Percentiles rank a stretch among this genome's conserved stretches.
Evolutionary conservation across 345 rosid species (phyloP).

Genomic region (Jatropha curcas): DNA sequence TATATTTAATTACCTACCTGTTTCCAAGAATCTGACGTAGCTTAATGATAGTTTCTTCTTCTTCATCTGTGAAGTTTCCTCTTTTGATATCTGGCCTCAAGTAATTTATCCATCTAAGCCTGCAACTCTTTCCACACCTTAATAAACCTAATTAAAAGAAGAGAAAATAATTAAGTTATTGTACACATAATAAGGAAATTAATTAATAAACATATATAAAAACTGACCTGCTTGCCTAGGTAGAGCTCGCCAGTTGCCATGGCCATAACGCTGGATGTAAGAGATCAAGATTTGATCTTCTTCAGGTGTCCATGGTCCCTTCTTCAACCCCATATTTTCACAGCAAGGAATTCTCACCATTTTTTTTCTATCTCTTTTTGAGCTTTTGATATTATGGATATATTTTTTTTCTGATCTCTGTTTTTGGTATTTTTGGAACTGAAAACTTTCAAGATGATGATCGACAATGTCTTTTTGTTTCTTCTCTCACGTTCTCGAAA

Average conservation of each 20-base stretch:
- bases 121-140: slow-evolving; percentile 27
- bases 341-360: slow-evolving; percentile 21
- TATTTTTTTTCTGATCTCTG: background rate
- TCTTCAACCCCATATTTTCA: slow-evolving; percentile 22
- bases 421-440: background rate
- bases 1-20: slow-evolving; percentile 4
- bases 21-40: slow-evolving; percentile 11
- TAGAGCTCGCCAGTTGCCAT: slow-evolving; percentile 23
- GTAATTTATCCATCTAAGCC: slow-evolving; percentile 25
- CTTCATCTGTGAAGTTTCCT: slow-evolving; percentile 21
- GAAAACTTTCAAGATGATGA: background rate
- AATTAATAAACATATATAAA: background rate
- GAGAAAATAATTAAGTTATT: background rate
- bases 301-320: slow-evolving; percentile 24
- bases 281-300: slow-evolving; percentile 25
- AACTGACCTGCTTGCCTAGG: slow-evolving; percentile 18
- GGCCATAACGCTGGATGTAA: slow-evolving; percentile 17
- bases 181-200: too few relatives aligned
- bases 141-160: slow-evolving; percentile 6
- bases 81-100: slow-evolving; percentile 21
- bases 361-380: background rate
- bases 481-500: background rate
- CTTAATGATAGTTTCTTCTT: slow-evolving; percentile 20
- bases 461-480: background rate
- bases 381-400: background rate